Evolutionary conservation across 2,329 filamentous ascomycete species (phyloP).

Genomic region (Colletotrichum coccodes): DNA sequence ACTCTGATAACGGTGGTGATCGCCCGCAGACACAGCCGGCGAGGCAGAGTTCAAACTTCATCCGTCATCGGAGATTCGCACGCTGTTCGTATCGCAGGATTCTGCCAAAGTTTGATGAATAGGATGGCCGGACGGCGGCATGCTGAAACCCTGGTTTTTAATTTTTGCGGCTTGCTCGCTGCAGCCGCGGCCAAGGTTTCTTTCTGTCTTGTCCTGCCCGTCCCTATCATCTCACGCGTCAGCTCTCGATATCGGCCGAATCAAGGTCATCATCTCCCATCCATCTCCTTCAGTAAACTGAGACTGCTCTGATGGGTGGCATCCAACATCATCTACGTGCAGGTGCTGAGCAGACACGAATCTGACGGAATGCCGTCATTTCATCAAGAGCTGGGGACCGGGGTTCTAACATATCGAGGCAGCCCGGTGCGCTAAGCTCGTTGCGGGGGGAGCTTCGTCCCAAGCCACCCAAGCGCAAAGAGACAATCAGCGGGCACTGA

Average conservation of each 20-base stretch:
- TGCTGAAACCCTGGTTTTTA: constrained; percentile 32
- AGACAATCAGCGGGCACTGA: constrained; percentile 6
- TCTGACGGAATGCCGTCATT: constrained; percentile 30
- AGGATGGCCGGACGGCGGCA: constrained; percentile 23
- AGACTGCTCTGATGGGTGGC: constrained; percentile 5
- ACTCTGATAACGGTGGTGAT: background rate
- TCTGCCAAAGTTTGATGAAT: constrained; percentile 11
- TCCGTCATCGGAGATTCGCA: constrained; percentile 20
- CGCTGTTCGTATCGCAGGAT: constrained; percentile 14
- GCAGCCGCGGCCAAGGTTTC: constrained; percentile 22
- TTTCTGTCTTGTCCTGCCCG: background rate
- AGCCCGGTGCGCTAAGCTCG: background rate
- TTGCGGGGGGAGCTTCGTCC: background rate
- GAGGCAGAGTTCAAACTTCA: background rate
- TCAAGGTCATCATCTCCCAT: background rate
- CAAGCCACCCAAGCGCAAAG: background rate
- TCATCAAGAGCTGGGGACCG: background rate
- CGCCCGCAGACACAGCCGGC: background rate
- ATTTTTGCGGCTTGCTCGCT: constrained; percentile 4
- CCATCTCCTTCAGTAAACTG: background rate
- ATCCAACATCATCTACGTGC: background rate
- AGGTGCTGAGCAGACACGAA: background rate
- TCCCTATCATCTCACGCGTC: background rate
- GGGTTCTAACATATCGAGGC: constrained; percentile 2
- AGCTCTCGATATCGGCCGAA: background rate